Evolutionary conservation across 768 basidiomycete species (phyloP).

Genomic region (Pholiota conissans): DNA sequence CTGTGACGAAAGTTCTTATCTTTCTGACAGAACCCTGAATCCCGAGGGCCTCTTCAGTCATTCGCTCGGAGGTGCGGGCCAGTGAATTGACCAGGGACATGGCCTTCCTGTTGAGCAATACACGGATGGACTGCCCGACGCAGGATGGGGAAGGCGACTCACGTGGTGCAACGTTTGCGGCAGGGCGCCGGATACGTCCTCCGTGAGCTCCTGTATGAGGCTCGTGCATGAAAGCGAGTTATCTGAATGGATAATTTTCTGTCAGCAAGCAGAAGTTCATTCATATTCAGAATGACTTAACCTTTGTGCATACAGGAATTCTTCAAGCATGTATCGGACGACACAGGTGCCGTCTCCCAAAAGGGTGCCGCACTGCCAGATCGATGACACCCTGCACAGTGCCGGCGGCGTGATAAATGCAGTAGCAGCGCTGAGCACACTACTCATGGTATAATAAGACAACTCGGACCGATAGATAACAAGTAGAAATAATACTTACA

Average conservation of each 20-base stretch:
- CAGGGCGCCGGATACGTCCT: too few relatives aligned
- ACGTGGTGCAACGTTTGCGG: too few relatives aligned
- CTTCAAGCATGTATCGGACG: too few relatives aligned
- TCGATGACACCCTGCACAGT: not conserved
- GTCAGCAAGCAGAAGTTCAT: too few relatives aligned
- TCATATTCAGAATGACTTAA: too few relatives aligned
- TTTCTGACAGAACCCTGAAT: not conserved
- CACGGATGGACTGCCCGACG: not conserved
- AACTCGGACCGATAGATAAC: not conserved
- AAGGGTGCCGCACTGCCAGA: too few relatives aligned
- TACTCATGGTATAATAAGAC: not conserved
- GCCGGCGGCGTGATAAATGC: not conserved
- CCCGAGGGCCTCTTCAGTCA: not conserved
- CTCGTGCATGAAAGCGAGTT: too few relatives aligned
- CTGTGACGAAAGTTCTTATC: not conserved
- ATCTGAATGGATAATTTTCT: too few relatives aligned
- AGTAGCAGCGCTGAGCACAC: not conserved
- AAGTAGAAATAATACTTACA: not conserved
- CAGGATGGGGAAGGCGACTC: not conserved
- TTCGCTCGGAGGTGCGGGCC: not conserved
- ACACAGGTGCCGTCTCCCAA: too few relatives aligned
- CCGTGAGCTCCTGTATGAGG: too few relatives aligned
- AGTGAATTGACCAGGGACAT: not conserved
- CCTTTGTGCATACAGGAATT: too few relatives aligned
- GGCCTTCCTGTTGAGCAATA: not conserved